A percentile compares a stretch with the other conserved stretches of the same genome.
phyloP scores from a whole-genome alignment of 2,329 filamentous ascomycete species.

The Phoma herbarum region DNA sequence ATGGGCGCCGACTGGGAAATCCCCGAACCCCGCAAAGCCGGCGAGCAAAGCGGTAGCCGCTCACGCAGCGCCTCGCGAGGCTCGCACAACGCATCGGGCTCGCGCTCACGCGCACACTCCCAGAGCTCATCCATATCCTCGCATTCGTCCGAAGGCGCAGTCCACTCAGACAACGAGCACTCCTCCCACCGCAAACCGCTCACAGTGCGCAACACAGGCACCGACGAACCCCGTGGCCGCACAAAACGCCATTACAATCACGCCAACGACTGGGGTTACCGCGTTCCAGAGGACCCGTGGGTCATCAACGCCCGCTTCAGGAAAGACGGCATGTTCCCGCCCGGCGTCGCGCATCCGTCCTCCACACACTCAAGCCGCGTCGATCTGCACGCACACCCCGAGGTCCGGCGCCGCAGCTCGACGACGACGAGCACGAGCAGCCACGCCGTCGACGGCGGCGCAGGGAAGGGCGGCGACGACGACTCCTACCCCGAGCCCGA shows the following conservation, averaged over 20 bases:
- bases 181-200: slow-evolving; percentile 40
- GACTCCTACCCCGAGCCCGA: slow-evolving; percentile 54
- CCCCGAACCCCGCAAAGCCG: slow-evolving; percentile 52
- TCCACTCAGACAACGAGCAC: slow-evolving; percentile 22
- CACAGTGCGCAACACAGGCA: slow-evolving; percentile 40
- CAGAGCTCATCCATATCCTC: slow-evolving; percentile 47
- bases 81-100: slow-evolving; percentile 39
- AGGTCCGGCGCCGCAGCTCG: slow-evolving; percentile 38
- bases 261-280: slow-evolving; percentile 70
- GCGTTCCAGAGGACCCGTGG: slow-evolving; percentile 93
- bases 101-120: slow-evolving; percentile 45
- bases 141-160: slow-evolving; percentile 39
- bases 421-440: slow-evolving; percentile 46
- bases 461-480: slow-evolving; percentile 23
- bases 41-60: slow-evolving; percentile 52
- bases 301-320: slow-evolving; percentile 90
- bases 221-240: slow-evolving; percentile 44
- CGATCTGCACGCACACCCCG: slow-evolving; percentile 53
- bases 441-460: slow-evolving; percentile 44
- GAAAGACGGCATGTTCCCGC: slow-evolving; percentile 76
- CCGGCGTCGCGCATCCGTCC: slow-evolving; percentile 59
- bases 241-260: slow-evolving; percentile 54
- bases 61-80: slow-evolving; percentile 44
- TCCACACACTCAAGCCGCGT: slow-evolving; percentile 60
- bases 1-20: slow-evolving; percentile 89